Base-by-base conservation (phyloP, 768 basidiomycete species). In the Lactarius hatsudake region DNA sequence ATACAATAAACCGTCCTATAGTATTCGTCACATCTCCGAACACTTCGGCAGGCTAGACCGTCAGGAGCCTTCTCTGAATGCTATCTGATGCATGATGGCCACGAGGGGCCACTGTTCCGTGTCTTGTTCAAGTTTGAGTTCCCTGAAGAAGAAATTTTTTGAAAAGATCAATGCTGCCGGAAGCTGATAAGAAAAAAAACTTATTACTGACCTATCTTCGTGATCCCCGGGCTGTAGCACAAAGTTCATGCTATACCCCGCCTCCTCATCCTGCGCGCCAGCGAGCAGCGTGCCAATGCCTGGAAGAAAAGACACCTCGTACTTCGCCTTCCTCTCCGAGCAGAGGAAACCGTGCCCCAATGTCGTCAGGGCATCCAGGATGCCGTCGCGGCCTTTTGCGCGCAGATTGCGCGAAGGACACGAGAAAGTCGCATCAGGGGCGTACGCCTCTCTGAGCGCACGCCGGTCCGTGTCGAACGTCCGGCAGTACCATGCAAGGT, bases 31-130 rank as follows among this genome's bases (percentile, higher is more conserved):
- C 23, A 53, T 26, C 51, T 23, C 51, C 51, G 51, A 53, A 26
- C 26, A 53, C 13, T 1, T 26, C 23, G 51, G 51, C 26, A 26
- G 12, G 12, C 32, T 9, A 28, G 26, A 40, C 9, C 12, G 7
- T 38, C 34, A 53, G 18, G 26, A 23, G 36, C 18, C 34, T 2
- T 56, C 56, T 34, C 62, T 42, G 23, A 68, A 32, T 9, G 63
- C 34, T 53, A 69, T 57, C 53, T 69, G 68, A 42, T 69, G 68
- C 28, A 63, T 56, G 8, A 40, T 30, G 18, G 68, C 68, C 26
- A 68, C 66, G n/a, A 69, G 43, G 13, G 68, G 62, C 56, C 53
- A 60, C 20, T 20, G 32, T 5, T 9, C 58, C 13, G 17, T 40
- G 42, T 20, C 12, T 42, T 18, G 34, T 34, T 32, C 32, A 7